Conservation (phyloP, 345 rosid genomes). For the Populus simonii region DNA sequence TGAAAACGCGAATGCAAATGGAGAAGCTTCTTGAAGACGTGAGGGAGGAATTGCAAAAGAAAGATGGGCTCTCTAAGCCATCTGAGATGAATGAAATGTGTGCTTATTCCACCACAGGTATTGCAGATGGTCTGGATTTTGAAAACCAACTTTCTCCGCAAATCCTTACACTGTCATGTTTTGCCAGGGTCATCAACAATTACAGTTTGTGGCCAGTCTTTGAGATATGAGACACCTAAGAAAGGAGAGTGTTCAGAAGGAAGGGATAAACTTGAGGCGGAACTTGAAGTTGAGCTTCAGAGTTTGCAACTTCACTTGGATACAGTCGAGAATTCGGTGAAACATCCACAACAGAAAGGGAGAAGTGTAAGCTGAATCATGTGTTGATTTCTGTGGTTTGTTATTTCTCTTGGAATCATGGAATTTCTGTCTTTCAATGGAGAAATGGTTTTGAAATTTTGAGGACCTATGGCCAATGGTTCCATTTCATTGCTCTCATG, state of each 20-base stretch:
- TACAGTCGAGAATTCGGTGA: constrained; percentile 21
- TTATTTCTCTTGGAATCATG: not conserved
- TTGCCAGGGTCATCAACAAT: constrained; percentile 28
- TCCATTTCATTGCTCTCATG: not conserved
- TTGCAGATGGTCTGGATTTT: constrained; percentile 30
- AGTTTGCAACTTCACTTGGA: constrained; percentile 54
- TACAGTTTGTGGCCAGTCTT: constrained; percentile 28
- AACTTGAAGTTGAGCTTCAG: constrained; percentile 69
- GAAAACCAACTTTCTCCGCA: constrained; percentile 2
- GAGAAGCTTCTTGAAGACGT: constrained; percentile 41
- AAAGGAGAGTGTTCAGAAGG: constrained; percentile 34
- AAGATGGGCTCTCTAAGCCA: constrained; percentile 15
- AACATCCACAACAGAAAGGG: constrained; percentile 20
- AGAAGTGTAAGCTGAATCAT: constrained; percentile 30
- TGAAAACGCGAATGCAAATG: constrained; percentile 49
- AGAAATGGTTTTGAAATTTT: not conserved
- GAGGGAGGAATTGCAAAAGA: constrained; percentile 28
- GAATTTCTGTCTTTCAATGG: not conserved
- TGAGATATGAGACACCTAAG: constrained; percentile 20
- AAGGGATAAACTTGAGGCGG: constrained; percentile 64
- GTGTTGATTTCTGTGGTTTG: not conserved
- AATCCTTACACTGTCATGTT: constrained; percentile 17
- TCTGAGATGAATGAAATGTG: constrained; percentile 18
- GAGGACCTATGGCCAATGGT: not conserved
- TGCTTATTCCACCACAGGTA: constrained; percentile 25